phyloP scores from a whole-genome alignment of 2,329 filamentous ascomycete genomes.

The Colletotrichum graminicola region DNA sequence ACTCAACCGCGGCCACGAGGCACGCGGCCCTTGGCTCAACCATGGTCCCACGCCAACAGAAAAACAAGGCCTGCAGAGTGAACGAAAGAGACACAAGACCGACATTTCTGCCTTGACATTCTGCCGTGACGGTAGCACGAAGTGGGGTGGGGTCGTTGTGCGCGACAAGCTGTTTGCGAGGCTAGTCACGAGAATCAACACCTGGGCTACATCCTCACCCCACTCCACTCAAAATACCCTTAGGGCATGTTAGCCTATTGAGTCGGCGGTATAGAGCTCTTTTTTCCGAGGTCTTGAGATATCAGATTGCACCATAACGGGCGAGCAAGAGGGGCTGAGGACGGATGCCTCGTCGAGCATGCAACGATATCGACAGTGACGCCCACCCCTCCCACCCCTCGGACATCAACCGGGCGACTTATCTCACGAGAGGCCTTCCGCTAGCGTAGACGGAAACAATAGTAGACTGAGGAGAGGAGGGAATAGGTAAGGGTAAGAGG shows the following conservation, averaged over 20 bases:
- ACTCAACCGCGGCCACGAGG: background rate
- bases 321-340: background rate
- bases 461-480: background rate
- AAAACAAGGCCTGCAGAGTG: background rate
- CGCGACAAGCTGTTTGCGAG: background rate
- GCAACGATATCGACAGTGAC: background rate
- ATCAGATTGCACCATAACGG: background rate
- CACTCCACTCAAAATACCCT: background rate
- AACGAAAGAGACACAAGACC: background rate
- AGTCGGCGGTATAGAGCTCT: background rate
- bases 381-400: background rate
- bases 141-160: accelerated
- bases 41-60: background rate
- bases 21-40: background rate
- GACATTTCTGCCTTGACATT: background rate
- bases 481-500: background rate
- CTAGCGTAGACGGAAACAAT: background rate
- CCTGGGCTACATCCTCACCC: background rate
- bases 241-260: background rate
- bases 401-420: background rate
- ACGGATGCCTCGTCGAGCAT: background rate
- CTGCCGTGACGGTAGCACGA: background rate
- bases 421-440: background rate
- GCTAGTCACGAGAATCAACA: background rate
- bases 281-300: background rate